Evolutionary conservation across 2,329 filamentous ascomycete species (phyloP).

Genomic region (Fusarium armeniacum): DNA sequence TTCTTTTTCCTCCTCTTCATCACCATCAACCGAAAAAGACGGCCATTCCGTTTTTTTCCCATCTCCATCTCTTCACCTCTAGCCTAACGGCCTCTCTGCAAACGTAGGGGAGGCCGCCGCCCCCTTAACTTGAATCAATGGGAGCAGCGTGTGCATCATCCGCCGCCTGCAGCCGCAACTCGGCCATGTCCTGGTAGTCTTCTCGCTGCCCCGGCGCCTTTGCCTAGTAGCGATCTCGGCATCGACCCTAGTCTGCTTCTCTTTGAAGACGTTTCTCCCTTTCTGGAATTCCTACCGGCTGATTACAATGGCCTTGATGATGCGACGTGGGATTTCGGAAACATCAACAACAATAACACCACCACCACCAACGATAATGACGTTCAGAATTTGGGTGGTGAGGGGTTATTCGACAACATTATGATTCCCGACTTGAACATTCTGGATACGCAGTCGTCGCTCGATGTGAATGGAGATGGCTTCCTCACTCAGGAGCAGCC

Average conservation of each 20-base stretch:
- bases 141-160: conserved; percentile 29
- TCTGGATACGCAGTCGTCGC: conserved; percentile 16
- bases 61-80: not conserved
- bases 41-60: conserved; percentile 20
- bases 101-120: conserved; percentile 47
- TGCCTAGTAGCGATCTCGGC: conserved; percentile 20
- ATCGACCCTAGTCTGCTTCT: conserved; percentile 27
- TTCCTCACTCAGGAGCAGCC: conserved; percentile 39
- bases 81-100: conserved; percentile 46
- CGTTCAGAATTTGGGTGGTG: conserved; percentile 6
- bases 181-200: conserved; percentile 44
- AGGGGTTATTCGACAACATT: conserved; percentile 37
- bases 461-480: conserved; percentile 34
- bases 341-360: not conserved
- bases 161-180: conserved; percentile 21
- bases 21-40: conserved; percentile 16
- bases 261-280: conserved; percentile 21
- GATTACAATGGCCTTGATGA: conserved; percentile 20
- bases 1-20: conserved; percentile 25
- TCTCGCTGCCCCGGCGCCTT: conserved; percentile 29
- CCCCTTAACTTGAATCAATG: conserved; percentile 51
- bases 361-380: not conserved
- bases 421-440: conserved; percentile 26
- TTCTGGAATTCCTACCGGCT: conserved; percentile 43
- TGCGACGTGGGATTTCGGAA: conserved; percentile 32